Conservation (phyloP, 805 yeast genomes). For the Yarrowia bubula region DNA sequence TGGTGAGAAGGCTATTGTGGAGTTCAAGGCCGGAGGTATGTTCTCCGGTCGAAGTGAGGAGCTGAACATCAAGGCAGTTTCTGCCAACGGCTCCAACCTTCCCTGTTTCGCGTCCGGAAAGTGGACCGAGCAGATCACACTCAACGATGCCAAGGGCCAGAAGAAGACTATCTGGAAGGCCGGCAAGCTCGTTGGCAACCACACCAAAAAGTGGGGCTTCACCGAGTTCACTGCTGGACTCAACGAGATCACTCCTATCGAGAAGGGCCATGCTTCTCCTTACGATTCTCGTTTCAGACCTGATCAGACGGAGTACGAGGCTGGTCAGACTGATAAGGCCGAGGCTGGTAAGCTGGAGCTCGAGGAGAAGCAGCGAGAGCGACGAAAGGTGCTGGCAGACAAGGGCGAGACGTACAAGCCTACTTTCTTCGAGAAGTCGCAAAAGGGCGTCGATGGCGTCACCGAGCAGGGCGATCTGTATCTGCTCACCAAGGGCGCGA, state of each 20-base stretch:
- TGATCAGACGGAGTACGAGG: constrained; percentile 71
- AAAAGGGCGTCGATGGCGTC: constrained; percentile 37
- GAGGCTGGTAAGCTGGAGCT: constrained; percentile 64
- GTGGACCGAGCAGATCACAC: constrained; percentile 72
- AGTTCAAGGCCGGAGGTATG: constrained; percentile 78
- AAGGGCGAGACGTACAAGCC: constrained; percentile 52
- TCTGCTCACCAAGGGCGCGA: constrained; percentile 55
- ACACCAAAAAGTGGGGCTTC: constrained; percentile 74
- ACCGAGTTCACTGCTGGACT: constrained; percentile 77
- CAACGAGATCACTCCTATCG: constrained; percentile 74
- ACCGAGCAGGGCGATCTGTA: constrained; percentile 45
- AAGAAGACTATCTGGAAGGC: constrained; percentile 61
- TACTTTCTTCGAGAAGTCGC: constrained; percentile 55
- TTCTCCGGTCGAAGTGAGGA: constrained; percentile 82
- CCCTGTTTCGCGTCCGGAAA: constrained; percentile 51
- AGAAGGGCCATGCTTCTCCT: constrained; percentile 63
- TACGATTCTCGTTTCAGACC: constrained; percentile 91
- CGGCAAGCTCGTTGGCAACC: constrained; percentile 59
- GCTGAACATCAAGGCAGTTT: constrained; percentile 41
- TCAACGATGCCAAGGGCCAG: constrained; percentile 42
- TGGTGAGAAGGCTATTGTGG: constrained; percentile 69
- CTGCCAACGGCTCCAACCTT: constrained; percentile 38
- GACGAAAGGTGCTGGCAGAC: constrained; percentile 61
- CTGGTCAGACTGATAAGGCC: constrained; percentile 67
- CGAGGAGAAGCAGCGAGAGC: constrained; percentile 76